These are phyloP conservation scores for Pulicaria dysenterica DNA, from an alignment of 129 eudicot species.

Conservation along the genomic window DNA sequence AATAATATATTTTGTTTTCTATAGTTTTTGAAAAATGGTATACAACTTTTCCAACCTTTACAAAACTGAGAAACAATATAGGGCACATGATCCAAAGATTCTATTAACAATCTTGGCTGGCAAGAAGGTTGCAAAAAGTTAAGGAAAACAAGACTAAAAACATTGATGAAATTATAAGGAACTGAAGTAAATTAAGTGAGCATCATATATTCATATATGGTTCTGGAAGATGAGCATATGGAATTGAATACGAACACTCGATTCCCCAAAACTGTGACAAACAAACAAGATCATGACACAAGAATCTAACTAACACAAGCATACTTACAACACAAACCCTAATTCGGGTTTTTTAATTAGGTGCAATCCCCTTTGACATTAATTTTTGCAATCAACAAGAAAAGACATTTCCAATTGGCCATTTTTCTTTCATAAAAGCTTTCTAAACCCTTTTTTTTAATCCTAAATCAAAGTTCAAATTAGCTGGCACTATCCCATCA, in stretches of 20 bases:
- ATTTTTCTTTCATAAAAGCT: constrained; percentile 38
- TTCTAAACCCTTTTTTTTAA: constrained; percentile 29
- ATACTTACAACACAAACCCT: constrained; percentile 29
- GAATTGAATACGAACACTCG: constrained; percentile 15
- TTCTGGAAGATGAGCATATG: constrained; percentile 17
- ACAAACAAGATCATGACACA: constrained; percentile 24
- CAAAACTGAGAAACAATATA: constrained; percentile 8
- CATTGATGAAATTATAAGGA: constrained; percentile 2
- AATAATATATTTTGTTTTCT: too few relatives aligned
- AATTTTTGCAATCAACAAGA: constrained; percentile 47
- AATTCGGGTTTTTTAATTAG: constrained; percentile 38
- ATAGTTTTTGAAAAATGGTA: background rate
- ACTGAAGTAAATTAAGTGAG: background rate
- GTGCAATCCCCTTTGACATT: constrained; percentile 67
- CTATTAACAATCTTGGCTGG: constrained; percentile 17
- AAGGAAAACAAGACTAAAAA: constrained; percentile 5
- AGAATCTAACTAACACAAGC: constrained; percentile 16
- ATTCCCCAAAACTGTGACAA: constrained; percentile 17
- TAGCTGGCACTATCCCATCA: constrained; percentile 49
- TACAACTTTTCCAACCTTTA: constrained; percentile 13
- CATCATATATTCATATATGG: background rate
- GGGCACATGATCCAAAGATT: constrained; percentile 34
- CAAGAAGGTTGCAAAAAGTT: constrained; percentile 23
- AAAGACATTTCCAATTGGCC: constrained; percentile 47
- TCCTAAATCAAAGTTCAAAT: constrained; percentile 19